Base-by-base conservation (phyloP, 345 rosid species). In the Capsella bursapastoris region DNA sequence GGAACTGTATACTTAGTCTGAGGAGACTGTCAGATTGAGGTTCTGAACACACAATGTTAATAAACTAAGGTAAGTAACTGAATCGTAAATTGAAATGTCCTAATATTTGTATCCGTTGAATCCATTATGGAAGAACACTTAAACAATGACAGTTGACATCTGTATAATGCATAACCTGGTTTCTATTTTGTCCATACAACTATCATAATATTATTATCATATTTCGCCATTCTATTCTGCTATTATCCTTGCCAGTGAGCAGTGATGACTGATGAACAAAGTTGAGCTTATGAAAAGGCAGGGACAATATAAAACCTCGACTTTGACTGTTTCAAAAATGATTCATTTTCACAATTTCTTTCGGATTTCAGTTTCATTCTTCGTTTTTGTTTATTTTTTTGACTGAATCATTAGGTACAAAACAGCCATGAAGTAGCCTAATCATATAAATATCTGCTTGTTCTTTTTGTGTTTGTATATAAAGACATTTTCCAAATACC, bases 21-120 rank as follows among this genome's bases (percentile, higher is more conserved):
- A 29, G 45, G 40, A 66, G 45, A 50, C 61, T 29, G 14, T 67
- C 12, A n/a, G 32, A 48, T 38, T 65, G 10, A 14, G 78, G 52
- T 38, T 67, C 29, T 67, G 56, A 29, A 40, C 62, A 49, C 62
- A 67, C 34, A 13, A 52, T 52, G 61, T 52, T 25, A 27, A 40
- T 67, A 38, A 37, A 6, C 28, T 22, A 16, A 60, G 27, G 8
- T 14, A 45, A 45, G 49, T 2, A 60, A 38, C n/a, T 60, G 16
- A 16, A 35, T 37, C 45, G 14, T 34, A 29, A 10, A 48, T 15
- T 16, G 64, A 16, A 25, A 10, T 35, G 64, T 35, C 16, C 6
- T 51, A 51, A 25, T 45, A 66, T 66, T 51, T 52, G 27, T 41
- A 57, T 32, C 41, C 15, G 1, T 57, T 32, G 43, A 11, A 31